Evolutionary conservation across 305 asterid genomes (phyloP).

Genomic region (Fraxinus paxiana): DNA sequence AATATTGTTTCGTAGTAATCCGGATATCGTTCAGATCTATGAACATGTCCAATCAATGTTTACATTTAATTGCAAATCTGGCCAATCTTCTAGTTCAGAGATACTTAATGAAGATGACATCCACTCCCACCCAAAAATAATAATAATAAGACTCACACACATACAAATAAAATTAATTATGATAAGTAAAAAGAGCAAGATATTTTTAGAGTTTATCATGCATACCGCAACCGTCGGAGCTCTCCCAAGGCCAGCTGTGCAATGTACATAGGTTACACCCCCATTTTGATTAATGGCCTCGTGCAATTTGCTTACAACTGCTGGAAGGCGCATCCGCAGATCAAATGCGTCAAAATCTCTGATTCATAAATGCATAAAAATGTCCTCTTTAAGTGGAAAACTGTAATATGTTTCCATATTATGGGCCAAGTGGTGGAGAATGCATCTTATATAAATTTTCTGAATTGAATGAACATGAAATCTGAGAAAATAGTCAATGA

Average conservation of each 20-base stretch:
- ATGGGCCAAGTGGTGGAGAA: neutral
- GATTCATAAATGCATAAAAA: slow-evolving; percentile 24
- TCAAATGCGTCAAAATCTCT: slow-evolving; percentile 97
- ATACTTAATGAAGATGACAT: neutral
- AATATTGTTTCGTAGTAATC: neutral
- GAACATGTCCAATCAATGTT: neutral
- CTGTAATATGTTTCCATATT: neutral
- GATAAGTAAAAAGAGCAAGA: slow-evolving; percentile 1
- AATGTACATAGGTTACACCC: slow-evolving; percentile 87
- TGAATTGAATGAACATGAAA: neutral
- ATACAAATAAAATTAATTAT: neutral
- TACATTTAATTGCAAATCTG: neutral
- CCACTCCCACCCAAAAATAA: neutral
- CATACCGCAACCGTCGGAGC: slow-evolving; percentile 91
- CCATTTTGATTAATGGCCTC: slow-evolving; percentile 65
- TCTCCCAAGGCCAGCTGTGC: slow-evolving; percentile 98
- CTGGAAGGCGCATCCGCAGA: slow-evolving; percentile 78
- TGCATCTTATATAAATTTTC: neutral
- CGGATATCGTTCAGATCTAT: neutral
- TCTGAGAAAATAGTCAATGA: neutral
- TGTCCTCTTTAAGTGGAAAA: slow-evolving; percentile 12
- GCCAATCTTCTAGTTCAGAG: neutral
- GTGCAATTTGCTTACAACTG: slow-evolving; percentile 72
- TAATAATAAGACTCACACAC: neutral
- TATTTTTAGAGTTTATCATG: slow-evolving; percentile 18